phyloP scores from a whole-genome alignment of 371 early-diverging fungal species.

The Apophysomyces sp. region DNA sequence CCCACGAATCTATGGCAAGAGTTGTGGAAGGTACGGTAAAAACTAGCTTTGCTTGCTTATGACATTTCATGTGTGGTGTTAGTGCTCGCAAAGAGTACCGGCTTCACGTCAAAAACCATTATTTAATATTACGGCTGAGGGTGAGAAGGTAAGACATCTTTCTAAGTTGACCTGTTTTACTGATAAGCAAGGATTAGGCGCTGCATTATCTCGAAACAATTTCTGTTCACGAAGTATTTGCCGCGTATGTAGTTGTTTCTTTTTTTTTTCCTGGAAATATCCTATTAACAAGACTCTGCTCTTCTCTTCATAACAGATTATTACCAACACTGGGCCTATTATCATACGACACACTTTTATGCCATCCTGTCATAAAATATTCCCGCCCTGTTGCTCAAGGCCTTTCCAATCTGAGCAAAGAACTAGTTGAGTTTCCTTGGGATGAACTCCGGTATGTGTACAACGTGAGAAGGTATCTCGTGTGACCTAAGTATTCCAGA shows the following conservation, averaged over 20 bases:
- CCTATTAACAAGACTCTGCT: no score
- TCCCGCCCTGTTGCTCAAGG: slow-evolving; percentile 46
- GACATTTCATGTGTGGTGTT: background rate
- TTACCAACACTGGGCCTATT: slow-evolving; percentile 74
- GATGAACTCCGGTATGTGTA: slow-evolving; percentile 33
- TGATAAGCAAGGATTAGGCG: slow-evolving; percentile 34
- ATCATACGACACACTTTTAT: slow-evolving; percentile 72
- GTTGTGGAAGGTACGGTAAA: slow-evolving; percentile 68
- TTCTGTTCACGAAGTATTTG: slow-evolving; percentile 64
- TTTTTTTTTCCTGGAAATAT: background rate
- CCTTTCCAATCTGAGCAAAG: slow-evolving; percentile 45
- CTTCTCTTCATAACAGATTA: slow-evolving; percentile 37
- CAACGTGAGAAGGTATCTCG: background rate
- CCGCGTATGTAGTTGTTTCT: slow-evolving; percentile 44
- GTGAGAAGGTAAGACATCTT: slow-evolving; percentile 49
- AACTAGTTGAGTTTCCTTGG: slow-evolving; percentile 53
- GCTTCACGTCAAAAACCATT: slow-evolving; percentile 75
- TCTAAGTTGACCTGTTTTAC: background rate
- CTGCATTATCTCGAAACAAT: slow-evolving; percentile 73
- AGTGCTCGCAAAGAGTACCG: slow-evolving; percentile 67
- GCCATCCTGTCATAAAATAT: slow-evolving; percentile 59
- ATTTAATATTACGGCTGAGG: slow-evolving; percentile 76
- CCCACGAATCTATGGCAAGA: slow-evolving; percentile 86
- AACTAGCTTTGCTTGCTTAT: background rate
- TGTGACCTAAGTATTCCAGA: slow-evolving; percentile 20